phyloP scores from a whole-genome alignment of 257 asterid genomes.

The Scutellaria barbata region DNA sequence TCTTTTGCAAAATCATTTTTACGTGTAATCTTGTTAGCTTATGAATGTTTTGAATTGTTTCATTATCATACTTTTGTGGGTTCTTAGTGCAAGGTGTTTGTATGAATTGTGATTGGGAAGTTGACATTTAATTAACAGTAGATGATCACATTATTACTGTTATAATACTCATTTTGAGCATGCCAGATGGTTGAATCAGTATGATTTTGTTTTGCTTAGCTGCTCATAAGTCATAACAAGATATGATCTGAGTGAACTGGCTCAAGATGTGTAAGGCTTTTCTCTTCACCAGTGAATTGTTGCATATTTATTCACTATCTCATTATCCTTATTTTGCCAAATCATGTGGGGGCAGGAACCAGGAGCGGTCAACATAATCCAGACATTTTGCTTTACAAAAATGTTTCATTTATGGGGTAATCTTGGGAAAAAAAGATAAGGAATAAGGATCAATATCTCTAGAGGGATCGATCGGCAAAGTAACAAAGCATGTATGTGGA shows the following conservation, averaged over 20 bases:
- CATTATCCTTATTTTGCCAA: not conserved
- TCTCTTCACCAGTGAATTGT: not conserved
- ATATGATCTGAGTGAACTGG: not conserved
- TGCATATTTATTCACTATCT: not conserved
- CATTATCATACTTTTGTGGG: not conserved
- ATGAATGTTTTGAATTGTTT: not conserved
- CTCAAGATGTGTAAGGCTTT: no score
- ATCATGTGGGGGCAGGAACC: not conserved
- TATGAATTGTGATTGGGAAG: not conserved
- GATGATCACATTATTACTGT: not conserved
- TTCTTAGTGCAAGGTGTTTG: not conserved
- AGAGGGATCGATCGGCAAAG: not conserved
- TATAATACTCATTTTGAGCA: slow-evolving; percentile 7
- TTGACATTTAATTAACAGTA: not conserved
- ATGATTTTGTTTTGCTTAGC: not conserved
- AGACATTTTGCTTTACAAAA: not conserved
- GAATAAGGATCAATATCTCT: not conserved
- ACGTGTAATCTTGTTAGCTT: not conserved
- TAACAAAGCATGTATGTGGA: not conserved
- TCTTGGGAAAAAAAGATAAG: not conserved
- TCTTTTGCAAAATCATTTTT: not conserved
- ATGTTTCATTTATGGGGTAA: not conserved
- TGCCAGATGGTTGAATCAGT: not conserved
- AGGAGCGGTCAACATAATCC: not conserved
- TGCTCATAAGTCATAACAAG: not conserved